Evolutionary conservation across 768 basidiomycete species (phyloP).

Genomic region (Naganishia antarctica): DNA sequence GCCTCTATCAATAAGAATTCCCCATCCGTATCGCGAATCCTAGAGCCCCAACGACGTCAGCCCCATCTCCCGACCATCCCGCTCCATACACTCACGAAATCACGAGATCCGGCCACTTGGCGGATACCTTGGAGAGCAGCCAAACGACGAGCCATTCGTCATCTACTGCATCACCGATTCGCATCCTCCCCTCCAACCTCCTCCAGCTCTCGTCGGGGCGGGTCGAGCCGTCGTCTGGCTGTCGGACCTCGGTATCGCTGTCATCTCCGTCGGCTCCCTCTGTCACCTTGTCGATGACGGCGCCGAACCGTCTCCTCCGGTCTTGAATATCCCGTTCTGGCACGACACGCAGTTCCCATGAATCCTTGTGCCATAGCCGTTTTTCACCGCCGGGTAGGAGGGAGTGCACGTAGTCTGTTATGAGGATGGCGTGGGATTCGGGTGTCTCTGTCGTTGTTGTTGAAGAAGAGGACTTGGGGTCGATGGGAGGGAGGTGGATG

Average conservation of each 20-base stretch:
- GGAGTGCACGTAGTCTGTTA: conserved; percentile 48
- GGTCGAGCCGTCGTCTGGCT: background rate
- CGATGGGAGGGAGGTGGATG: conserved; percentile 57
- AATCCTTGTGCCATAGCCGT: conserved; percentile 49
- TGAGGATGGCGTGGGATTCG: conserved; percentile 51
- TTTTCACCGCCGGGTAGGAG: background rate
- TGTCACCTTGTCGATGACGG: conserved; percentile 12
- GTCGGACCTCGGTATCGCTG: background rate
- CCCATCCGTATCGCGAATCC: conserved; percentile 83
- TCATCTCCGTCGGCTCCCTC: background rate
- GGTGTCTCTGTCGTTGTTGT: conserved; percentile 44
- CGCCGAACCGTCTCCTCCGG: conserved; percentile 13
- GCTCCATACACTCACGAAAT: conserved; percentile 68
- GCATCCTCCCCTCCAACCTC: conserved; percentile 73
- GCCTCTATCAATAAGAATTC: conserved; percentile 96
- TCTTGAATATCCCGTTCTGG: conserved; percentile 18
- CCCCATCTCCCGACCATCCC: too few relatives aligned
- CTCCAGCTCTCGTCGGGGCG: conserved; percentile 29
- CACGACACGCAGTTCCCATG: conserved; percentile 42
- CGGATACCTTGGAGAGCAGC: conserved; percentile 71
- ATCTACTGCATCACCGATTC: conserved; percentile 93
- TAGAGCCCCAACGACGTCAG: conserved; percentile 38
- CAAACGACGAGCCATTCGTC: conserved; percentile 96
- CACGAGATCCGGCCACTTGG: conserved; percentile 66
- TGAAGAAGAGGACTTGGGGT: too few relatives aligned